Evolutionary conservation across 108 stramenopile species (phyloP).

Genomic region (Bacterosira constricta): DNA sequence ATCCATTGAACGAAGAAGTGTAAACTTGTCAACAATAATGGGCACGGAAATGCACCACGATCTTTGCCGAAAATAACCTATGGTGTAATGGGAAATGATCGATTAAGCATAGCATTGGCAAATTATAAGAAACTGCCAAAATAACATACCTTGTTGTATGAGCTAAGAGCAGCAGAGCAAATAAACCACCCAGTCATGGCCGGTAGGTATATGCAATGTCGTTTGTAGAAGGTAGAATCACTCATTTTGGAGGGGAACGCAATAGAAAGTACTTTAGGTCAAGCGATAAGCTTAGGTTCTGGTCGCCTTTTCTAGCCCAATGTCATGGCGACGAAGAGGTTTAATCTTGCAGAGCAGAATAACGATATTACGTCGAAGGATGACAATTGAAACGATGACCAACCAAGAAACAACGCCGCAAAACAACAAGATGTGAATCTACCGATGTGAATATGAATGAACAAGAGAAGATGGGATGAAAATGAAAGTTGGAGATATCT

Average conservation of each 20-base stretch:
- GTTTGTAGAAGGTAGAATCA: constrained; percentile 51
- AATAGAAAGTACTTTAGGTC: too few species aligned
- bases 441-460: too few species aligned
- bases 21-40: constrained; percentile 79
- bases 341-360: too few species aligned
- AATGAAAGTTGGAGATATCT: too few species aligned
- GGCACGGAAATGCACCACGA: constrained; percentile 81
- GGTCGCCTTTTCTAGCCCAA: too few species aligned
- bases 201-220: constrained; percentile 79
- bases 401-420: too few species aligned
- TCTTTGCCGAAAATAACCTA: constrained; percentile 72
- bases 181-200: constrained; percentile 89
- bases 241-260: constrained; percentile 10
- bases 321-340: not conserved
- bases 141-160: constrained; percentile 46
- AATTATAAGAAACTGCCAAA: constrained; percentile 13
- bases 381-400: too few species aligned
- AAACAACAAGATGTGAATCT: too few species aligned
- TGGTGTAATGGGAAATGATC: not conserved
- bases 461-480: too few species aligned
- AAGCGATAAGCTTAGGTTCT: too few species aligned
- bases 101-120: constrained; percentile 23
- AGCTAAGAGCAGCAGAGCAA: constrained; percentile 78
- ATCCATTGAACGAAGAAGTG: constrained; percentile 87
- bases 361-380: too few species aligned